Percentiles rank a stretch among this genome's conserved stretches.
Evolutionary conservation across 2,329 filamentous ascomycete species (phyloP).

Genomic region (Escovopsis sp.): DNA sequence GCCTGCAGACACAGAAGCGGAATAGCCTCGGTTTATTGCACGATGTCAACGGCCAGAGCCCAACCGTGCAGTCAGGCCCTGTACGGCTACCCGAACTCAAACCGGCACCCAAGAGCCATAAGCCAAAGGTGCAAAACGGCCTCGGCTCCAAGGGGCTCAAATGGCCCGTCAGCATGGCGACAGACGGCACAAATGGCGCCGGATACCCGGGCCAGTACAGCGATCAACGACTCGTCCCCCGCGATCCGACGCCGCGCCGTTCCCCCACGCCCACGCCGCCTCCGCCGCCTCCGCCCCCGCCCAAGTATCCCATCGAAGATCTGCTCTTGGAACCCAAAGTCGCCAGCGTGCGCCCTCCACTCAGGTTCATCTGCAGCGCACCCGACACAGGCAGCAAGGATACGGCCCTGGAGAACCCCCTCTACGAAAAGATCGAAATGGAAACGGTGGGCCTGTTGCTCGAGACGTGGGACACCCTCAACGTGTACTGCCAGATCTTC

Average conservation of each 20-base stretch:
- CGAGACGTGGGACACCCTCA: constrained; percentile 92
- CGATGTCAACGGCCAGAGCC: constrained; percentile 27
- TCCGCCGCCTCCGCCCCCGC: constrained; percentile 54
- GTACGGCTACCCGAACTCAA: constrained; percentile 58
- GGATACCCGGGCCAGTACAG: constrained; percentile 31
- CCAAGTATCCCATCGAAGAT: constrained; percentile 95
- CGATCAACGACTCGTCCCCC: constrained; percentile 15
- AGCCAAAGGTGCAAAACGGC: constrained; percentile 33
- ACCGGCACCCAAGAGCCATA: constrained; percentile 55
- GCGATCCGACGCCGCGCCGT: constrained; percentile 20
- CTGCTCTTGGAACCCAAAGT: constrained; percentile 62
- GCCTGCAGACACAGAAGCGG: constrained; percentile 51
- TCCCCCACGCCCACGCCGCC: constrained; percentile 27
- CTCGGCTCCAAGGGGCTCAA: constrained; percentile 29
- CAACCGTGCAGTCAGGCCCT: constrained; percentile 27
- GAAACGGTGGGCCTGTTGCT: constrained; percentile 73
- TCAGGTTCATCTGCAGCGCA: constrained; percentile 65
- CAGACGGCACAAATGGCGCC: constrained; percentile 30
- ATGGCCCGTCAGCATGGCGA: constrained; percentile 17
- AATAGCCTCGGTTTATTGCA: constrained; percentile 18
- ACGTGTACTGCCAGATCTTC: constrained; percentile 95
- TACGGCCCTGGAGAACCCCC: constrained; percentile 21
- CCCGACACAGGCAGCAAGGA: constrained; percentile 29
- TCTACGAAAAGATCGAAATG: constrained; percentile 49
- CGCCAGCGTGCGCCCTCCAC: constrained; percentile 50